These are phyloP conservation scores for Fusarium tuaranense DNA, from an alignment of 2,329 filamentous ascomycete species.

Conservation along the genomic window DNA sequence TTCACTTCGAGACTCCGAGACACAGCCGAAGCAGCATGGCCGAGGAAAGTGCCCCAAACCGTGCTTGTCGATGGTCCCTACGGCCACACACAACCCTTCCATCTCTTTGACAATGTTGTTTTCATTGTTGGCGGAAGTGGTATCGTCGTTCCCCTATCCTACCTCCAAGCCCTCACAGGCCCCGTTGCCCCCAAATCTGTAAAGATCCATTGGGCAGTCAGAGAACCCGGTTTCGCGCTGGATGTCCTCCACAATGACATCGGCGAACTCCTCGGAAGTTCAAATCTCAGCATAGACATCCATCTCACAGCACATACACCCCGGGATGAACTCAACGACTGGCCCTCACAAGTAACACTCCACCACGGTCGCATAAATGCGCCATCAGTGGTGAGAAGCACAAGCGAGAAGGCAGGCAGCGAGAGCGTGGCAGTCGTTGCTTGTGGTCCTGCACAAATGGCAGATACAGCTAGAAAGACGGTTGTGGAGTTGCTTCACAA, in stretches of 20 bases:
- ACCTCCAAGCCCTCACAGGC: slow-evolving; percentile 47
- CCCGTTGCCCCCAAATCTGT: slow-evolving; percentile 38
- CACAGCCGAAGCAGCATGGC: slow-evolving; percentile 42
- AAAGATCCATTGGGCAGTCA: slow-evolving; percentile 57
- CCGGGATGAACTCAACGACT: slow-evolving; percentile 9
- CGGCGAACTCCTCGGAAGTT: slow-evolving; percentile 40
- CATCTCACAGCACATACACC: slow-evolving; percentile 48
- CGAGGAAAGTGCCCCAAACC: slow-evolving; percentile 44
- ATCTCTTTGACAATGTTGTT: slow-evolving; percentile 53
- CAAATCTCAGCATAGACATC: slow-evolving; percentile 50
- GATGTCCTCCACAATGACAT: slow-evolving; percentile 52
- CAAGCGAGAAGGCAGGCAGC: slow-evolving; percentile 31
- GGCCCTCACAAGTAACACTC: slow-evolving; percentile 32
- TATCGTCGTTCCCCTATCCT: slow-evolving; percentile 56
- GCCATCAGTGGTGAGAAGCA: slow-evolving; percentile 45
- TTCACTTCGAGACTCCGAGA: slow-evolving; percentile 55
- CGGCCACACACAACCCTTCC: slow-evolving; percentile 53
- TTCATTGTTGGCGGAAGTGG: slow-evolving; percentile 61
- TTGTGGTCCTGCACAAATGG: slow-evolving; percentile 59
- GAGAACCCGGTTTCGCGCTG: slow-evolving; percentile 53
- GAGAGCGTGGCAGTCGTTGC: slow-evolving; percentile 55
- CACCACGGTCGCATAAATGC: slow-evolving; percentile 50
- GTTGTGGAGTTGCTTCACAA: slow-evolving; percentile 48
- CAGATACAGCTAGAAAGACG: slow-evolving; percentile 55
- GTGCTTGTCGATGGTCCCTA: slow-evolving; percentile 61